A percentile compares a stretch with the other conserved stretches of the same genome.
Evolutionary conservation across 2,329 filamentous ascomycete genomes (phyloP).

Genomic region (Fusarium austroafricanum): DNA sequence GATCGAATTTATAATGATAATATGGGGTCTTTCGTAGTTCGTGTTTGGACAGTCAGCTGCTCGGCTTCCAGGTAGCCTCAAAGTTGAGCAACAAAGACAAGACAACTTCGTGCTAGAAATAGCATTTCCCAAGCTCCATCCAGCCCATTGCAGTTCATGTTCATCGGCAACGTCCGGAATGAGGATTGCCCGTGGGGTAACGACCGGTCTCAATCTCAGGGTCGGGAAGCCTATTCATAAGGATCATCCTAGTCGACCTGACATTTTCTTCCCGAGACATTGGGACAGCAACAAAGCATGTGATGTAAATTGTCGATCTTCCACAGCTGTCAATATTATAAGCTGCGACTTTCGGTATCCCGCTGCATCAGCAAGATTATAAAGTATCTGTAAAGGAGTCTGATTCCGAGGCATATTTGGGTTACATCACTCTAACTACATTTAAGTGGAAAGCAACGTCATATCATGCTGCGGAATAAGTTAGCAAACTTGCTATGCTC

Average conservation of each 20-base stretch:
- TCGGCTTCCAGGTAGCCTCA: conserved; percentile 1
- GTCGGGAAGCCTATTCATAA: not conserved
- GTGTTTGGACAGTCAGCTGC: not conserved
- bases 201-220: not conserved
- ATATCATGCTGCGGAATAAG: conserved; percentile 6
- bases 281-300: not conserved
- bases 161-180: conserved; percentile 5
- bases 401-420: not conserved
- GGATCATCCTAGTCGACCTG: conserved; percentile 4
- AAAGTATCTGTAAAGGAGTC: not conserved
- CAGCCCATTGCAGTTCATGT: not conserved
- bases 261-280: conserved; percentile 4
- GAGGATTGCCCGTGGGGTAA: conserved; percentile 1
- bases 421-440: conserved; percentile 6
- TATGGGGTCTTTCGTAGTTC: not conserved
- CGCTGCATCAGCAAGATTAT: not conserved
- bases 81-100: not conserved
- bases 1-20: not conserved
- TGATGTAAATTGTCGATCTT: not conserved
- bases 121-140: not conserved
- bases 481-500: conserved; percentile 2
- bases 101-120: not conserved
- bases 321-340: not conserved
- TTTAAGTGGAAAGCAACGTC: conserved; percentile 27
- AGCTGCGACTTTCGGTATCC: not conserved